Conservation (phyloP, 2,329 filamentous ascomycete species). For the Ophiostoma montium region DNA sequence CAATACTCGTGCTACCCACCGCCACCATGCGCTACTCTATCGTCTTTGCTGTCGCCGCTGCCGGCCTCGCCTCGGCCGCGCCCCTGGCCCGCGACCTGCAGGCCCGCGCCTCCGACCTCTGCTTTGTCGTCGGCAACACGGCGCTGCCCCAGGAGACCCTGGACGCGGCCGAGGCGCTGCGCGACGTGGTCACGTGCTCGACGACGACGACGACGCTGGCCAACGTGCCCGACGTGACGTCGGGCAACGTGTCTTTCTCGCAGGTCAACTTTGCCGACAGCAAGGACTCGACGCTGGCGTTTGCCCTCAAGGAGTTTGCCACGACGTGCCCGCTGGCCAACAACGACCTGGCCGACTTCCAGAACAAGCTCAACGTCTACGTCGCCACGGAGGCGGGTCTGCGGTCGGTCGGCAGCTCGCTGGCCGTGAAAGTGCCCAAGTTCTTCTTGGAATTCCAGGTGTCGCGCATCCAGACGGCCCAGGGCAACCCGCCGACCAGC, state of each 20-base stretch:
- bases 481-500: conserved; percentile 38
- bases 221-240: conserved; percentile 41
- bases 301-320: conserved; percentile 38
- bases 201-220: conserved; percentile 31
- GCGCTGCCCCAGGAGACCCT: conserved; percentile 36
- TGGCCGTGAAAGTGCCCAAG: conserved; percentile 47
- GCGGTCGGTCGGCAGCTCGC: conserved; percentile 34
- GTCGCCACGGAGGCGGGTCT: conserved; percentile 45
- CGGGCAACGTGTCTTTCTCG: conserved; percentile 35
- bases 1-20: neutral
- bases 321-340: conserved; percentile 33
- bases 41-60: conserved; percentile 7
- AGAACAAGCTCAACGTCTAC: conserved; percentile 40
- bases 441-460: conserved; percentile 49
- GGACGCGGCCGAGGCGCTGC: conserved; percentile 27
- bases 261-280: conserved; percentile 41
- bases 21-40: conserved; percentile 11
- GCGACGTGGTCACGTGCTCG: conserved; percentile 34
- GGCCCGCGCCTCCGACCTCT: conserved; percentile 17
- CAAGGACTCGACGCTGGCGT: conserved; percentile 32
- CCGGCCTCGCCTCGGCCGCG: conserved; percentile 7
- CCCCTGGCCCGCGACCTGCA: conserved; percentile 1
- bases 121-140: conserved; percentile 38
- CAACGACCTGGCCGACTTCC: conserved; percentile 36
- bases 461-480: conserved; percentile 42